Evolutionary conservation across 2,329 filamentous ascomycete species (phyloP).

Genomic region (Trichoderma sp.): DNA sequence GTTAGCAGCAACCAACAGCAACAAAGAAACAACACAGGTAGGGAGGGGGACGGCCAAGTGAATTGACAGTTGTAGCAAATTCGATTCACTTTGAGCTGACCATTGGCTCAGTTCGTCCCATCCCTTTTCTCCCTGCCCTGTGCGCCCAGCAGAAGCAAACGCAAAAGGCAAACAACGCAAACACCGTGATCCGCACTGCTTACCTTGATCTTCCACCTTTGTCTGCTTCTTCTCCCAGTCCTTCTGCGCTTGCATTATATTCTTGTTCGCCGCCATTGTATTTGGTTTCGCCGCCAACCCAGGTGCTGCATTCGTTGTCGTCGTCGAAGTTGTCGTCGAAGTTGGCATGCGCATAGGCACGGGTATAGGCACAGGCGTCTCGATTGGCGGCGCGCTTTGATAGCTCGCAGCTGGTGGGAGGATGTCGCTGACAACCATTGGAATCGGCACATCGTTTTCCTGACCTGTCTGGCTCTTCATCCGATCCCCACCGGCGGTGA

Average conservation of each 20-base stretch:
- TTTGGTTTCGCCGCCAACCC: neutral
- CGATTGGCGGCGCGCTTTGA: neutral
- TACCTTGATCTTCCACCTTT: neutral
- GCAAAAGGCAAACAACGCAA: neutral
- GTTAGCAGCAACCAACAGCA: neutral
- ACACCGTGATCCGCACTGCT: neutral
- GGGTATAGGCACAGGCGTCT: neutral
- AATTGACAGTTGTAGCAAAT: neutral
- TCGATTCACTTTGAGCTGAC: neutral
- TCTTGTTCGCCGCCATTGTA: constrained; percentile 8
- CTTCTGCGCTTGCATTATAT: constrained; percentile 33
- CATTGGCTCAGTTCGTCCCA: neutral
- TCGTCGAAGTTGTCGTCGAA: neutral
- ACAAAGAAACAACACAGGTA: neutral
- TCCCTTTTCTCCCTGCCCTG: neutral
- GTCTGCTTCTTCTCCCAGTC: constrained; percentile 33
- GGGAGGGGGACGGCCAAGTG: neutral
- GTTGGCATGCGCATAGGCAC: neutral
- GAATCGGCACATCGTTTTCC: neutral
- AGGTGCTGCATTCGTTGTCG: neutral
- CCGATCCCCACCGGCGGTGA: neutral
- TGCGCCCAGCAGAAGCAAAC: neutral
- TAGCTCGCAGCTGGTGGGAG: neutral
- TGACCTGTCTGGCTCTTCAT: neutral
- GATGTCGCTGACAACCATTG: constrained; percentile 31